Conservation (phyloP, 768 basidiomycete genomes). For the Lyophyllum shimeji region DNA sequence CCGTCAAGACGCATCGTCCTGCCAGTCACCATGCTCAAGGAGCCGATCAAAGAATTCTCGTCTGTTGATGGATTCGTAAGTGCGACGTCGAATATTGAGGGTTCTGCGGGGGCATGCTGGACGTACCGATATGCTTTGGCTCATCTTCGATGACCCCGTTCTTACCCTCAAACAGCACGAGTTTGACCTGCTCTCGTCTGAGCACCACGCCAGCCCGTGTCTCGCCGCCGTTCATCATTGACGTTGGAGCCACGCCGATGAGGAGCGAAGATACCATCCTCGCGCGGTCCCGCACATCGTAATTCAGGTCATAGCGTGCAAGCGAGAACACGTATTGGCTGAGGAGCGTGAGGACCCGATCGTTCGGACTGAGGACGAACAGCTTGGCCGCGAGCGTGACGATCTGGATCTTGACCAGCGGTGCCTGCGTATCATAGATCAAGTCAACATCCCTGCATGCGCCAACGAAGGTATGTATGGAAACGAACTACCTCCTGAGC, state of each 20-base stretch:
- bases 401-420: constrained; percentile 78
- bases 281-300: constrained; percentile 89
- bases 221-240: constrained; percentile 38
- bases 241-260: constrained; percentile 40
- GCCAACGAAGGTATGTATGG: background rate
- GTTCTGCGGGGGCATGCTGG: background rate
- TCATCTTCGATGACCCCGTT: constrained; percentile 42
- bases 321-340: constrained; percentile 76
- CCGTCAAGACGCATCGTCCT: constrained; percentile 51
- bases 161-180: constrained; percentile 82
- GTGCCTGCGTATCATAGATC: constrained; percentile 35
- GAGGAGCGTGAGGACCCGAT: constrained; percentile 51
- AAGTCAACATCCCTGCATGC: background rate
- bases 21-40: constrained; percentile 61
- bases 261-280: constrained; percentile 78
- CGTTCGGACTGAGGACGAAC: constrained; percentile 61
- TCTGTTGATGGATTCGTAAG: constrained; percentile 32
- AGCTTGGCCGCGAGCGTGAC: constrained; percentile 88
- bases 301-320: constrained; percentile 85
- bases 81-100: constrained; percentile 3
- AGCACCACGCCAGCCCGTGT: constrained; percentile 73
- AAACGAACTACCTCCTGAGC: constrained; percentile 54
- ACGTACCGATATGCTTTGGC: constrained; percentile 30
- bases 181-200: constrained; percentile 75
- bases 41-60: constrained; percentile 54